Base-by-base conservation (phyloP, 495 filamentous ascomycete genomes). In the Extremus antarcticus region DNA sequence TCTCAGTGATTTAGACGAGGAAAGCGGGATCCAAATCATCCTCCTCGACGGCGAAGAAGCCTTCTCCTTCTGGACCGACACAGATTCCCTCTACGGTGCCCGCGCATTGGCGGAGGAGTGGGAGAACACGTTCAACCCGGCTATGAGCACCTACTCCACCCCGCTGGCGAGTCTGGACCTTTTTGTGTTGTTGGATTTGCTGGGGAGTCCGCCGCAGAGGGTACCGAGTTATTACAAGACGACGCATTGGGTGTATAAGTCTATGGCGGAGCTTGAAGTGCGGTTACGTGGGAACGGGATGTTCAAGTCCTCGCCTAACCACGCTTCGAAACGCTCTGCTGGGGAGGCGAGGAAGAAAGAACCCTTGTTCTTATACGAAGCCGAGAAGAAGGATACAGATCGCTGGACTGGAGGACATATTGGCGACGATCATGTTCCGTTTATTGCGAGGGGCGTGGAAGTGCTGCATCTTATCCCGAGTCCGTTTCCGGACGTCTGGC, bases 41-140 rank as follows among this genome's bases (percentile, higher is more conserved):
- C 79, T 97, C 49, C 68, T 98, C 21, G 92, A 98, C 68, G 92
- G 92, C 2, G 92, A 98, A 71, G 92, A 98, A 70, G 89, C 92
- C 1, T 97, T 95, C 68, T 63, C 78, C 40, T 59, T 55, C 1
- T 98, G 92, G 92, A 83, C 82, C 13, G 76, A 74, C 45, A 77
- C 70, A 0, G 92, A 98, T 69, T 91, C 86, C 3, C 69, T 94
- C 4, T 98, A 97, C 62, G 92, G 92, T 1, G 78, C 92, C 9
- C 78, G 89, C 65, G 78, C 86, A 7, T 70, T 95, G 24, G 88
- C 89, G 16, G 78, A 83, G 54, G 65, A 72, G 15, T 94, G 90
- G 89, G 87, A 89, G 56, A 61, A 67, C 1, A 73, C 77, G 3
- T 66, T 74, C 38, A 73, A 94, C 63, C 77, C 84, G 2, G 80